A percentile compares a stretch with the other conserved stretches of the same genome.
Conservation (phyloP, 1,284 basidiomycete species). For the Trametes polyzona region DNA sequence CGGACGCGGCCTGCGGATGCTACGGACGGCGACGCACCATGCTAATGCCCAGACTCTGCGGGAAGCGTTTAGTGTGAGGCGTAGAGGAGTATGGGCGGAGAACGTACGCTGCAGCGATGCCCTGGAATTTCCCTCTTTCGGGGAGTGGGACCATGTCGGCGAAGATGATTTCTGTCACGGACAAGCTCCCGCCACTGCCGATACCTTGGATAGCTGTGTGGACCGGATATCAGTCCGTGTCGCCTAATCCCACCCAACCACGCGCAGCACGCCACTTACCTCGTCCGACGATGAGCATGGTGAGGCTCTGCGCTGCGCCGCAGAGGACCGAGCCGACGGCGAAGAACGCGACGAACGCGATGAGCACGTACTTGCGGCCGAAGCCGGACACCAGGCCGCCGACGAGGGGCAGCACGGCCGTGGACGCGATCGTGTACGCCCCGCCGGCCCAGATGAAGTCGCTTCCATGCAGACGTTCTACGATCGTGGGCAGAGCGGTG, state of each 20-base stretch:
- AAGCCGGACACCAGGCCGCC: slow-evolving; percentile 41
- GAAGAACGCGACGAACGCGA: slow-evolving; percentile 38
- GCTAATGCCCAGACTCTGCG: slow-evolving; percentile 25
- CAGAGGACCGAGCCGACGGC: slow-evolving; percentile 42
- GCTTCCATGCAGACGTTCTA: slow-evolving; percentile 21
- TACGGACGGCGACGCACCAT: slow-evolving; percentile 11
- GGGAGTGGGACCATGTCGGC: slow-evolving; percentile 42
- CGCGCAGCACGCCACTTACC: slow-evolving; percentile 2
- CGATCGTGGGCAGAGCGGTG: slow-evolving; percentile 26
- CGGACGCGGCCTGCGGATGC: neutral
- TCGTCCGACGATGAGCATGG: slow-evolving; percentile 37
- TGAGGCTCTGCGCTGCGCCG: slow-evolving; percentile 41
- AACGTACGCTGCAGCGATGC: slow-evolving; percentile 21
- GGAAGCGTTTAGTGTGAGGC: neutral
- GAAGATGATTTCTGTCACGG: slow-evolving; percentile 45
- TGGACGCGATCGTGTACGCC: slow-evolving; percentile 43
- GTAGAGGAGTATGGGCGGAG: neutral
- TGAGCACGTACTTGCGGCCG: slow-evolving; percentile 40
- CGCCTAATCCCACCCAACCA: neutral
- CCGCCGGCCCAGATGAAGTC: slow-evolving; percentile 43
- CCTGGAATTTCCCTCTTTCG: slow-evolving; percentile 23
- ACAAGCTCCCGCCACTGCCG: slow-evolving; percentile 50
- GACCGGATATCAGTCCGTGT: neutral
- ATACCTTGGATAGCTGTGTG: slow-evolving; percentile 50
- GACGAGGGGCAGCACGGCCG: slow-evolving; percentile 38